A percentile compares a stretch with the other conserved stretches of the same genome.
phyloP scores from a whole-genome alignment of 257 asterid genomes.

The Solanum lycopersicoides region DNA sequence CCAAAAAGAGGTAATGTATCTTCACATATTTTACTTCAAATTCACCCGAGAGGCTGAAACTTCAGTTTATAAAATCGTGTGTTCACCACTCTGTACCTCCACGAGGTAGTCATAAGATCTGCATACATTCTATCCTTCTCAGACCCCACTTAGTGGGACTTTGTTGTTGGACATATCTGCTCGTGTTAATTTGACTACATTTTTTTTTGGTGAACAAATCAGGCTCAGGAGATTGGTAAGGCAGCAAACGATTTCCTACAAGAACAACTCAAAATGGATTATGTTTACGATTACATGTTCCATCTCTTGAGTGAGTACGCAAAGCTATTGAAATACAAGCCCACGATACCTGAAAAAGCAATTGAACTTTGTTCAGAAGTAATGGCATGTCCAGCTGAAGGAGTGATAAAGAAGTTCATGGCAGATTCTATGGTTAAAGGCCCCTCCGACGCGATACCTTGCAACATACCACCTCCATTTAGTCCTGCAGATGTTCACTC shows the following conservation, averaged over 20 bases:
- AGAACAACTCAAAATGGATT: slow-evolving; percentile 46
- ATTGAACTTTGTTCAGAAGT: slow-evolving; percentile 61
- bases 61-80: background rate
- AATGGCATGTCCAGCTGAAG: slow-evolving; percentile 46
- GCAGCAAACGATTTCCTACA: slow-evolving; percentile 50
- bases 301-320: slow-evolving; percentile 56
- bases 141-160: too few species aligned
- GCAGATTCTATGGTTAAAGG: slow-evolving; percentile 49
- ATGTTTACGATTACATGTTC: slow-evolving; percentile 85
- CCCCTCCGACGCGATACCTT: slow-evolving; percentile 33
- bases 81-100: background rate
- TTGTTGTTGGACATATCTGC: background rate
- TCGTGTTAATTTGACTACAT: background rate
- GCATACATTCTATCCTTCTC: too few species aligned
- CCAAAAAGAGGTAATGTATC: slow-evolving; percentile 23
- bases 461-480: slow-evolving; percentile 65
- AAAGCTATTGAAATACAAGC: slow-evolving; percentile 67
- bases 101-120: background rate
- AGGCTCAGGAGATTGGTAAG: slow-evolving; percentile 69
- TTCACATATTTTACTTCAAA: background rate
- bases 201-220: background rate
- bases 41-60: background rate
- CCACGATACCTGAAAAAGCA: slow-evolving; percentile 39
- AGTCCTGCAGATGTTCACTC: slow-evolving; percentile 44
- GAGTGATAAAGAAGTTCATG: slow-evolving; percentile 50